These are phyloP conservation scores for Penicillium coffeae DNA, from an alignment of 495 filamentous ascomycete genomes.

Conservation along the genomic window DNA sequence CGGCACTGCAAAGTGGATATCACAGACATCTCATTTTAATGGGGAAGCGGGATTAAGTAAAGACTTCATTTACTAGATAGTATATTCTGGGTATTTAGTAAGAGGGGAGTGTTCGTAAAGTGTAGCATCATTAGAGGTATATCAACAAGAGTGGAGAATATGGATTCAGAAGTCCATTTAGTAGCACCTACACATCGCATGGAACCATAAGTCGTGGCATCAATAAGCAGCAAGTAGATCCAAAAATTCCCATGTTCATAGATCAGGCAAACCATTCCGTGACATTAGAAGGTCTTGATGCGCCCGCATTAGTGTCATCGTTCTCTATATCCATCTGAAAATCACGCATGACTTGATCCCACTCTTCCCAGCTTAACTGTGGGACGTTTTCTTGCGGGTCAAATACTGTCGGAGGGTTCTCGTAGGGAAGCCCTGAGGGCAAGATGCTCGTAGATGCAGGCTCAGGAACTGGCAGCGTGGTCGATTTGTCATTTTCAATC, in stretches of 20 bases:
- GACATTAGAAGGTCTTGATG: conserved; percentile 28
- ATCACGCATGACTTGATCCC: conserved; percentile 50
- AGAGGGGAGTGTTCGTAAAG: neutral
- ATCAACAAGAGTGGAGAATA: neutral
- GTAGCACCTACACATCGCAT: neutral
- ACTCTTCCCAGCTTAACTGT: conserved; percentile 39
- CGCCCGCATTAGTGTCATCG: conserved; percentile 11
- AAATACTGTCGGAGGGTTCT: conserved; percentile 7
- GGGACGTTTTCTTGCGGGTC: conserved; percentile 5
- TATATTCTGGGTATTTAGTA: neutral
- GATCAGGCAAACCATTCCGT: conserved; percentile 31
- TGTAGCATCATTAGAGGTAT: neutral
- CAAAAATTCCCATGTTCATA: neutral
- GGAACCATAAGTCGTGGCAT: neutral
- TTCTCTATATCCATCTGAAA: conserved; percentile 44
- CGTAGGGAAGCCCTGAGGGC: conserved; percentile 8
- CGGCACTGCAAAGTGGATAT: too few relatives aligned
- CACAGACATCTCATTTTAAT: too few relatives aligned
- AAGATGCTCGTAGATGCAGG: conserved; percentile 2
- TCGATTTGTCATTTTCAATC: conserved; percentile 5
- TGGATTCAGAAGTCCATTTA: neutral
- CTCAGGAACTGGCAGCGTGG: conserved; percentile 5
- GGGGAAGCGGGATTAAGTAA: too few relatives aligned
- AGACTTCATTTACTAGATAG: too few relatives aligned
- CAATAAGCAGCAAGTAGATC: too few relatives aligned